A percentile compares a stretch with the other conserved stretches of the same genome.
Evolutionary conservation across 805 yeast species (phyloP).

Genomic region (Starmerella lactis-condensi): DNA sequence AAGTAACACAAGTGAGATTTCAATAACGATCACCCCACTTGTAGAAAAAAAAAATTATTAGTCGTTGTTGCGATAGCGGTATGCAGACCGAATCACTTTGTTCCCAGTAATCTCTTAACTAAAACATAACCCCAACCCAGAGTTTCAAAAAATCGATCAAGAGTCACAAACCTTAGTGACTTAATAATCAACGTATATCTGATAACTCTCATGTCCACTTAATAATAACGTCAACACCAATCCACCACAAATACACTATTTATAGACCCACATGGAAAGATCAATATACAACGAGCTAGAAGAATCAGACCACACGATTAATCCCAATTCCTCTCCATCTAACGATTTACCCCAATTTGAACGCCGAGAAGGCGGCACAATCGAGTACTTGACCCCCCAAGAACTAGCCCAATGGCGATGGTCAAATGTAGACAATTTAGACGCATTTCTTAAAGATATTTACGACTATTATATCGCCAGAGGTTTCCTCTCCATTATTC

Average conservation of each 20-base stretch:
- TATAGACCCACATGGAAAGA: constrained; percentile 6
- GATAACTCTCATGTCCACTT: background rate
- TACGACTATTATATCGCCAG: constrained; percentile 71
- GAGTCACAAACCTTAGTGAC: background rate
- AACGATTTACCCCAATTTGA: background rate
- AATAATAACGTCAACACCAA: background rate
- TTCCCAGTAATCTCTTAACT: background rate
- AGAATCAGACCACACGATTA: constrained; percentile 1
- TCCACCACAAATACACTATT: background rate
- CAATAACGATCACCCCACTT: too few species aligned
- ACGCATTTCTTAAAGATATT: constrained; percentile 61
- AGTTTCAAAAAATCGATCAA: background rate
- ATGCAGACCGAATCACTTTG: background rate
- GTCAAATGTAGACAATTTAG: constrained; percentile 91
- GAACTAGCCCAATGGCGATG: constrained; percentile 86
- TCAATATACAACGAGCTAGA: constrained; percentile 10
- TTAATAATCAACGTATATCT: background rate
- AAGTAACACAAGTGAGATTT: too few species aligned
- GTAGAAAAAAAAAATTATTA: too few species aligned
- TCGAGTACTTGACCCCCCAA: constrained; percentile 29
- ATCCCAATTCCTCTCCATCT: background rate
- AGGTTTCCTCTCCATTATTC: constrained; percentile 63
- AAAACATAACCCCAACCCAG: background rate
- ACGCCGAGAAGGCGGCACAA: background rate
- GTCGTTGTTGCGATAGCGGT: too few species aligned